A percentile compares a stretch with the other conserved stretches of the same genome.
Conservation (phyloP, 176 grass and related monocot genomes). For the Oryza coarctata region DNA sequence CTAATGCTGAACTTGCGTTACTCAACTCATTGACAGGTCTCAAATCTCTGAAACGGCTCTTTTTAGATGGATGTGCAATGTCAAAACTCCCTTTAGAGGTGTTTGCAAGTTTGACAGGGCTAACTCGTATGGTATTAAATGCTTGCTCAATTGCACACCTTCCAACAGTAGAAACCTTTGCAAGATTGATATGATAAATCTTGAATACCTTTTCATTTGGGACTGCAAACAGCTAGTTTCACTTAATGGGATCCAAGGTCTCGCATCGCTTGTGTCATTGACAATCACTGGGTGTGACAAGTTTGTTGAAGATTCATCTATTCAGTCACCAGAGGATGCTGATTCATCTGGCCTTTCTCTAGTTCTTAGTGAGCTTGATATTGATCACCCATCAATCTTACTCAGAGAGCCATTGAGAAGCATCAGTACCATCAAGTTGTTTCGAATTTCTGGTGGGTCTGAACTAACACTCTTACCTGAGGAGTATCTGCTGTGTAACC, state of each 20-base stretch:
- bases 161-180: constrained; percentile 30
- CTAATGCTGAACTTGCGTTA: constrained; percentile 34
- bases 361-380: constrained; percentile 24
- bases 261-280: constrained; percentile 28
- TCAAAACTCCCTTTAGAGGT: background rate
- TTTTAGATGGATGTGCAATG: constrained; percentile 41
- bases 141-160: constrained; percentile 37
- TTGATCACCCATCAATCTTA: constrained; percentile 34
- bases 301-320: constrained; percentile 14
- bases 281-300: constrained; percentile 40
- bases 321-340: background rate
- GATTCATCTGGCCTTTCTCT: constrained; percentile 4
- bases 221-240: constrained; percentile 45
- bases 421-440: constrained; percentile 14
- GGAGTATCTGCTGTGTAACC: constrained; percentile 18
- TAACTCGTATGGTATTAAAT: background rate
- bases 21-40: constrained; percentile 36
- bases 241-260: constrained; percentile 38
- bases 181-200: constrained; percentile 39
- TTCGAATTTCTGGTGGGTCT: constrained; percentile 19
- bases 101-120: constrained; percentile 17
- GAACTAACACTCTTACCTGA: constrained; percentile 24
- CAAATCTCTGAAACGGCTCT: constrained; percentile 21
- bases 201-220: constrained; percentile 15
- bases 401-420: constrained; percentile 34